Conservation (phyloP, 768 basidiomycete genomes). For the Porphyrellus cyaneotinctus region DNA sequence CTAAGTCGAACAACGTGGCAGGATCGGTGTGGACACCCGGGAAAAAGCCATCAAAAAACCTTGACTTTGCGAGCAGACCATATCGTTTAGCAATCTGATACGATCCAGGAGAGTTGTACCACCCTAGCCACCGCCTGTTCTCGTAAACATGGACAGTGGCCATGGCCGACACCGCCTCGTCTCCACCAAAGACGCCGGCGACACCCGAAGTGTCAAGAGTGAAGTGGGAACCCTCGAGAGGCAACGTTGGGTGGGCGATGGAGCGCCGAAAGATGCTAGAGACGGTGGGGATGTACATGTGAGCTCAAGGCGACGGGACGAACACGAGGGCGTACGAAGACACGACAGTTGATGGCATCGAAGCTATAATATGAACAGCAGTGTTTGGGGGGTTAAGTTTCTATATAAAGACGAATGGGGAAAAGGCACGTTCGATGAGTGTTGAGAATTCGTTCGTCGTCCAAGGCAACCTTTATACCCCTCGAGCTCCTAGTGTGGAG, state of each 20-base stretch:
- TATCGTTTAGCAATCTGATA: slow-evolving; percentile 34
- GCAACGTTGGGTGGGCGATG: slow-evolving; percentile 7
- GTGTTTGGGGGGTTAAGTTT: not conserved
- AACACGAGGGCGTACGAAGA: slow-evolving; percentile 7
- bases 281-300: slow-evolving; percentile 22
- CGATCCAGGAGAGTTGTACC: slow-evolving; percentile 38
- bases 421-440: not conserved
- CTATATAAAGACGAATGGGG: slow-evolving; percentile 5
- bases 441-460: not conserved
- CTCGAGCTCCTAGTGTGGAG: too few species aligned
- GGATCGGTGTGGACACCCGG: slow-evolving; percentile 34
- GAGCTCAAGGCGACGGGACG: not conserved
- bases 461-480: too few species aligned
- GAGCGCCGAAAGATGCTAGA: slow-evolving; percentile 18
- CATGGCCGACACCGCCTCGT: slow-evolving; percentile 38
- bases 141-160: slow-evolving; percentile 34
- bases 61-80: slow-evolving; percentile 31
- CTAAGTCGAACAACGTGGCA: slow-evolving; percentile 30
- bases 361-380: not conserved
- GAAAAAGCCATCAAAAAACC: slow-evolving; percentile 33
- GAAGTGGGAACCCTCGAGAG: slow-evolving; percentile 21
- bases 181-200: slow-evolving; percentile 37
- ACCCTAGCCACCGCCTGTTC: slow-evolving; percentile 33
- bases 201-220: slow-evolving; percentile 32
- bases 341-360: not conserved